Conservation (phyloP, 2,329 filamentous ascomycete genomes). For the Stagonosporopsis rhizophila region DNA sequence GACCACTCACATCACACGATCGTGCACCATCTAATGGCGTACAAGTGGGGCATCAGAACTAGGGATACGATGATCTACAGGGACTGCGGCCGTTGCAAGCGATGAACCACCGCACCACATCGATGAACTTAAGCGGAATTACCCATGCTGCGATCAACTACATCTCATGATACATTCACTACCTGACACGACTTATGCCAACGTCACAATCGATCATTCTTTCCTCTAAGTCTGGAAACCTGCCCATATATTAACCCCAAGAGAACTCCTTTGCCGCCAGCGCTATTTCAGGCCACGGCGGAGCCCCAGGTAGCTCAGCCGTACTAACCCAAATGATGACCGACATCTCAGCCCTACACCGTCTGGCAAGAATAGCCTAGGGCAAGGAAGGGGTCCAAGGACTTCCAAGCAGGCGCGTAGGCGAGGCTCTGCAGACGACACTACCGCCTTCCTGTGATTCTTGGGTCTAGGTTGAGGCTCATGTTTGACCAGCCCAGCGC, state of each 20-base stretch:
- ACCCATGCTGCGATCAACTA: background rate
- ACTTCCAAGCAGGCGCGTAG: background rate
- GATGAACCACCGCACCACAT: background rate
- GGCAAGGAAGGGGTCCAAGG: too few species aligned
- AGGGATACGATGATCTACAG: background rate
- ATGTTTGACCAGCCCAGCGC: constrained; percentile 18
- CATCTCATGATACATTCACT: background rate
- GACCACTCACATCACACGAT: background rate
- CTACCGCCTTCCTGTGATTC: constrained; percentile 13
- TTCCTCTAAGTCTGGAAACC: background rate
- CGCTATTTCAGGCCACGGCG: background rate
- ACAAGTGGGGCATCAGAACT: background rate
- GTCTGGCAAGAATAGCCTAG: background rate
- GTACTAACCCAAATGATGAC: background rate
- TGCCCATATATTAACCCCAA: background rate
- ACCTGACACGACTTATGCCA: background rate
- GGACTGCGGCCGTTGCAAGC: background rate
- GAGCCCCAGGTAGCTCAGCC: background rate
- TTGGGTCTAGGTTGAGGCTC: constrained; percentile 13
- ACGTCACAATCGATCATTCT: too few species aligned
- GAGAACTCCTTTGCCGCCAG: background rate
- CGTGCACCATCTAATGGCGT: background rate
- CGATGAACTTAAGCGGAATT: background rate
- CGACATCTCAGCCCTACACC: constrained; percentile 3
- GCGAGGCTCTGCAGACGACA: background rate